Evolutionary conservation across 2,329 filamentous ascomycete species (phyloP), one percentile per base, ranked within the genome.

Genomic region (Aspergillus fischeri): DNA sequence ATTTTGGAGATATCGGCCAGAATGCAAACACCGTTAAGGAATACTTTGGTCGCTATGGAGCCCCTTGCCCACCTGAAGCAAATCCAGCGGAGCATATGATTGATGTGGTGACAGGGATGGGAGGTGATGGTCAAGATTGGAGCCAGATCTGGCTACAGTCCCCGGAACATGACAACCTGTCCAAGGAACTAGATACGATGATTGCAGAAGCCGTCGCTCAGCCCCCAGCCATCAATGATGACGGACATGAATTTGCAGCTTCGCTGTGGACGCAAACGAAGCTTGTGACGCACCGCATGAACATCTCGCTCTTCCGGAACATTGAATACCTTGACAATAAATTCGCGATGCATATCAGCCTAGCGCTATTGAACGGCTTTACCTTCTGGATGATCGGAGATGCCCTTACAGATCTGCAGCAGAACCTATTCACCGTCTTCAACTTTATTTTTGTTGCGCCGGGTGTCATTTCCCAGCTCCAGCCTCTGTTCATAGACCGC

Each of bases 361-460:
- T 77, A 42, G 72, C 77, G 17, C 60, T 80, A 3, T 80, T 82
- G 65, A 78, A 80, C 49, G 75, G 71, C 1, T 76, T 83, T 49
- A 79, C 87, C 0, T 91, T 90, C 75, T 91, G 83, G 80, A 78
- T 85, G 65, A 82, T 90, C 1, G 86, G 87, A 0, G 76, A 86
- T 67, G 80, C 77, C 0, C 77, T 88, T 51, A 76, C 79, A 8
- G 86, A 89, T 63, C 83, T 91, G 77, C 87, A 91, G 66, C 84
- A 88, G 70, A 82, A 86, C 57, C 84, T 91, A 77, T 92, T 92
- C 74, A 87, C 86, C 0, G 74, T 78, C 50, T 89, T 89, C 70
- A 71, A 88, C 20, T 82, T 81, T 25, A 25, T 25, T 25, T 25
- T 25, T 25, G 25, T 5, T 6, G 74, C 77, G 0, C 76, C 78